A percentile compares a stretch with the other conserved stretches of the same genome.
These are phyloP conservation scores for Uncinocarpus reesii DNA, from an alignment of 2,329 filamentous ascomycete genomes.

Conservation along the genomic window DNA sequence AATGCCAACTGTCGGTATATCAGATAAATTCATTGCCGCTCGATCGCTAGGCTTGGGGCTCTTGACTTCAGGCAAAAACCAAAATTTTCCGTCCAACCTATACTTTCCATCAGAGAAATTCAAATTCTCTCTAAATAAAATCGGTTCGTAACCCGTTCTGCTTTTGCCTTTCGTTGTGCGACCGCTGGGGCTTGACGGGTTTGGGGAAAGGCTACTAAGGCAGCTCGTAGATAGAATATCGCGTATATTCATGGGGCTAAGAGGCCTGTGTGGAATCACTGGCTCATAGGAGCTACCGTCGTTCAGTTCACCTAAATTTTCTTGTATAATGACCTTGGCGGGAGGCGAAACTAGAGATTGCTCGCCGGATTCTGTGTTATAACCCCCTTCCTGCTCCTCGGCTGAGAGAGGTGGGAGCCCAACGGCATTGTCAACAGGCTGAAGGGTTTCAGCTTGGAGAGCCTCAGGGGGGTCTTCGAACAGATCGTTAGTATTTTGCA, in stretches of 20 bases:
- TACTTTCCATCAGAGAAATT: conserved; percentile 46
- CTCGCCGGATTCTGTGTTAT: background rate
- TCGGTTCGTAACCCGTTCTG: conserved; percentile 36
- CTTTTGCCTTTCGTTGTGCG: background rate
- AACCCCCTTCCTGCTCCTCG: background rate
- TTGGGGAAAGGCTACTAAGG: background rate
- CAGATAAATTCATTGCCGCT: conserved; percentile 15
- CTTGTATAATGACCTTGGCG: background rate
- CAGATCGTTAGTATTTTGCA: conserved; percentile 13
- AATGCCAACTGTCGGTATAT: conserved; percentile 34
- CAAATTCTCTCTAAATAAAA: conserved; percentile 43
- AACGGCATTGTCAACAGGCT: background rate
- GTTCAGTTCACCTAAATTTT: background rate
- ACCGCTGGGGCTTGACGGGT: background rate
- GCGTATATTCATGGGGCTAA: conserved; percentile 34
- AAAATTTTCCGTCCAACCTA: conserved; percentile 39
- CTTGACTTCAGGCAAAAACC: conserved; percentile 23
- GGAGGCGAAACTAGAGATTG: background rate
- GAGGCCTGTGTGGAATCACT: conserved; percentile 13
- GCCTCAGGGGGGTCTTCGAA: background rate
- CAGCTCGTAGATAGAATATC: conserved; percentile 36
- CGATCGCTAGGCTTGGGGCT: conserved; percentile 7
- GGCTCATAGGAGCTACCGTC: background rate
- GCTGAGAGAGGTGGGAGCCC: background rate
- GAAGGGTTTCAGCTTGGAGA: background rate